Conservation (phyloP, 2,329 filamentous ascomycete species). For the Alternaria brassicicola region DNA sequence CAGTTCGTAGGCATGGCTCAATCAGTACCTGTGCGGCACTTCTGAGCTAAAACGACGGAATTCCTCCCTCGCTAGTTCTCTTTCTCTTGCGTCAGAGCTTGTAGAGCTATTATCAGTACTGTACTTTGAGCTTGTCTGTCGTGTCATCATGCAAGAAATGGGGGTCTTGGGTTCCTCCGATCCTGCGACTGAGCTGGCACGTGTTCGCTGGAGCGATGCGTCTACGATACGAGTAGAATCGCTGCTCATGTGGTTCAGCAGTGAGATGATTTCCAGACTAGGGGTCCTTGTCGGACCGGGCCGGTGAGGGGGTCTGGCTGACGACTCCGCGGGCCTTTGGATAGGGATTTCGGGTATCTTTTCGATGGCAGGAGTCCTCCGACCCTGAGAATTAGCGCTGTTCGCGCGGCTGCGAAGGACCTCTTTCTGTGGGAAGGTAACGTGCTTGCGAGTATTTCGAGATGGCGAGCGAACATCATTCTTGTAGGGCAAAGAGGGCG, state of each 20-base stretch:
- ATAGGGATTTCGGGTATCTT: slow-evolving; percentile 3
- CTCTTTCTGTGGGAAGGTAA: slow-evolving; percentile 7
- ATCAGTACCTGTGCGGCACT: slow-evolving; percentile 4
- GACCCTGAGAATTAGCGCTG: neutral
- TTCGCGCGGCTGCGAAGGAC: neutral
- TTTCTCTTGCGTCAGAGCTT: slow-evolving; percentile 20
- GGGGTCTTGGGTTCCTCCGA: neutral
- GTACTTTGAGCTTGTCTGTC: slow-evolving; percentile 7
- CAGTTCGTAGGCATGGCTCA: neutral
- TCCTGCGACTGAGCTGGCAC: neutral
- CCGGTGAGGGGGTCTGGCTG: slow-evolving; percentile 2
- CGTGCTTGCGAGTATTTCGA: slow-evolving; percentile 1
- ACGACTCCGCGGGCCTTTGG: neutral
- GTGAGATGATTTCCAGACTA: slow-evolving; percentile 28
- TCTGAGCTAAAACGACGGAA: slow-evolving; percentile 31
- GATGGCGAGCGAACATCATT: neutral
- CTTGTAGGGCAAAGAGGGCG: neutral
- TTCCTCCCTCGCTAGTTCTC: slow-evolving; percentile 22
- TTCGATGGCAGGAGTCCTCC: neutral
- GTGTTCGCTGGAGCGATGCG: slow-evolving; percentile 16
- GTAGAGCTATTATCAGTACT: slow-evolving; percentile 11
- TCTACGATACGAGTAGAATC: slow-evolving; percentile 19
- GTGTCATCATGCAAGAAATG: neutral
- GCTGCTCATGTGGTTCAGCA: slow-evolving; percentile 15
- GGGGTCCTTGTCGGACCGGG: slow-evolving; percentile 1